Evolutionary conservation across 495 filamentous ascomycete species (phyloP).

Genomic region (Xylaria sp.): DNA sequence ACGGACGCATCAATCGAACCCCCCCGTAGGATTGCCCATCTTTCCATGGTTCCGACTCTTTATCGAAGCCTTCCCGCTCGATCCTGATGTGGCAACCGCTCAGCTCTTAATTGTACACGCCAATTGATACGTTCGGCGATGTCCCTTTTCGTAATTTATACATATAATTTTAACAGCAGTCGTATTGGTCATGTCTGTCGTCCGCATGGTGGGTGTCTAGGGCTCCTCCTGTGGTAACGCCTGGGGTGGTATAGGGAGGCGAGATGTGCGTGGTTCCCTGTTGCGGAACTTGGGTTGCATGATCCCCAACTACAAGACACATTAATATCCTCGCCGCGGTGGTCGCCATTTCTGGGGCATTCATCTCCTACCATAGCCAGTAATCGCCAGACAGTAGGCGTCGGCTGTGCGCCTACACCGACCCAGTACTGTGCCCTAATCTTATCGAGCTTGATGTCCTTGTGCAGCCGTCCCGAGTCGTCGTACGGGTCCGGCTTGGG

Average conservation of each 20-base stretch:
- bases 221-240: slow-evolving; percentile 8
- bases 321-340: neutral
- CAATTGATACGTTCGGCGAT: slow-evolving; percentile 7
- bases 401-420: slow-evolving; percentile 94
- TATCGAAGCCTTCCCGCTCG: neutral
- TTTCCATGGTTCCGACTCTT: neutral
- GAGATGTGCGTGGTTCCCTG: slow-evolving; percentile 37
- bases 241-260: slow-evolving; percentile 33
- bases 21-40: neutral
- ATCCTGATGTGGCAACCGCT: neutral
- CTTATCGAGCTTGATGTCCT: slow-evolving; percentile 88
- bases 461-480: slow-evolving; percentile 71
- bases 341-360: neutral
- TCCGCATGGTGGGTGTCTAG: neutral
- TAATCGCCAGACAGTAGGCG: slow-evolving; percentile 85
- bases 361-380: slow-evolving; percentile 74
- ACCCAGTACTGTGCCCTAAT: slow-evolving; percentile 91
- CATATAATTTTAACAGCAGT: neutral
- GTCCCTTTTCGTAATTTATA: slow-evolving; percentile 17
- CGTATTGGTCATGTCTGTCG: neutral
- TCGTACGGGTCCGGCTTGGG: slow-evolving; percentile 74
- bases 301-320: slow-evolving; percentile 35
- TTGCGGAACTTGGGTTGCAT: slow-evolving; percentile 42
- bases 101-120: slow-evolving; percentile 21
- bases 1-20: neutral